Conservation (phyloP, 495 filamentous ascomycete species). For the Aspergillus avenaceus region DNA sequence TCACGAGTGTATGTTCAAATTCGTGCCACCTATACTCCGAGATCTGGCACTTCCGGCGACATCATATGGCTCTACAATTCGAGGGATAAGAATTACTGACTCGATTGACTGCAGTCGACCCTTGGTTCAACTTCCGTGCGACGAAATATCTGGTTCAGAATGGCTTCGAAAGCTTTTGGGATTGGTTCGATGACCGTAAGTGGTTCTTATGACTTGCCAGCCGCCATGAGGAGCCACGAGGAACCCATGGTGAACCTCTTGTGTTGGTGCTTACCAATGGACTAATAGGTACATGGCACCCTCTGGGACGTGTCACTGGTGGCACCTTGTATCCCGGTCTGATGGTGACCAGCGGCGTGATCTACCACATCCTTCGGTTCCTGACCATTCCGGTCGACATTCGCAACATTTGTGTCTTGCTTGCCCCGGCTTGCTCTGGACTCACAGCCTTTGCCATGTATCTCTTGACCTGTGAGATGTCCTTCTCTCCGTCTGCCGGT, state of each 20-base stretch:
- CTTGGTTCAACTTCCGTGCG: slow-evolving; percentile 99
- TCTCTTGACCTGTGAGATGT: slow-evolving; percentile 95
- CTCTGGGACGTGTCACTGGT: slow-evolving; percentile 95
- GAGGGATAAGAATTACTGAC: slow-evolving; percentile 17
- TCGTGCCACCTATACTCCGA: background rate
- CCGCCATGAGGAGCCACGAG: background rate
- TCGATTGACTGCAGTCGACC: slow-evolving; percentile 66
- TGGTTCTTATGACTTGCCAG: slow-evolving; percentile 9
- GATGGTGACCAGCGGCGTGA: slow-evolving; percentile 97
- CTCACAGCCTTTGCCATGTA: slow-evolving; percentile 93
- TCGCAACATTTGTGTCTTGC: slow-evolving; percentile 95
- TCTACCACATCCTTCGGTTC: slow-evolving; percentile 91
- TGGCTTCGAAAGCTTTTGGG: slow-evolving; percentile 99
- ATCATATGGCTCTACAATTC: background rate
- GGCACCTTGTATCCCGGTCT: slow-evolving; percentile 97
- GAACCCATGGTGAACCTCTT: background rate
- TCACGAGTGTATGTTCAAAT: slow-evolving; percentile 80
- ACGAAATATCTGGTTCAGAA: slow-evolving; percentile 95
- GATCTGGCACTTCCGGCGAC: background rate
- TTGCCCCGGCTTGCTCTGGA: slow-evolving; percentile 93
- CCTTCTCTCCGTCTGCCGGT: slow-evolving; percentile 83
- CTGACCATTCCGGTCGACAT: slow-evolving; percentile 96
- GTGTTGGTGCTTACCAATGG: slow-evolving; percentile 3
- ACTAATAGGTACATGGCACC: slow-evolving; percentile 87
- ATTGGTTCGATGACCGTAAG: slow-evolving; percentile 99